Base-by-base conservation (phyloP, 352 stramenopile species). In the Pythium sp. region DNA sequence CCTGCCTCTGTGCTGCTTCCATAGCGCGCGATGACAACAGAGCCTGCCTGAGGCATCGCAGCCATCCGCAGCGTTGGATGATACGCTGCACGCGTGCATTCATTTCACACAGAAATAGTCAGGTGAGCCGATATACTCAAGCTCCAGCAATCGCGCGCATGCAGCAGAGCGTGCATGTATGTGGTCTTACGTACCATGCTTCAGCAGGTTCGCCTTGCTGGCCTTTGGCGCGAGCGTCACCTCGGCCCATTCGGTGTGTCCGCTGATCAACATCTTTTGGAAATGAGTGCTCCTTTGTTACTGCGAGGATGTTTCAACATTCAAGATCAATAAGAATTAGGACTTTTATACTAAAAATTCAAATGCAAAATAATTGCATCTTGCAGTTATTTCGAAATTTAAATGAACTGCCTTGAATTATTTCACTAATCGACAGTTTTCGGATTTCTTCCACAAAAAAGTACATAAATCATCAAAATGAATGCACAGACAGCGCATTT, bases 161-260 rank as follows among this genome's bases (percentile, higher is more conserved):
- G 12, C 14, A 54, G 12, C 34, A 55, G 22, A 56, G 47, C 30
- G 2, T 5, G 20, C n/a, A 56, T 34, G 3, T 46, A 32, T 32
- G 30, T 32, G 5, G 18, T 20, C 9, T 58, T 18, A 46, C 38
- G 38, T 9, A 84, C 80, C 75, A 66, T 86, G 58, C 22, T 69
- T 76, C 54, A 89, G 65, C 46, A 85, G 26, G 65, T 89, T 75
- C 15, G 77, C 57, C 66, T 74, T 76, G 69, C 54, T 78, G 34
- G 72, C 61, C 24, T 65, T 72, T 20, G 72, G 70, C 8, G 65
- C 64, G 28, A 83, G 65, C 34, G 69, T 57, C 47, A 65, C 69
- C 54, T 80, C 68, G 20, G 66, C 73, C 80, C 80, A 89, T 32
- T 84, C 76, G 7, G 46, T n/a, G 12, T 72, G 76, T n/a, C 75